Base-by-base conservation (phyloP, 352 stramenopile genomes). In the Phytopythium delawarense region DNA sequence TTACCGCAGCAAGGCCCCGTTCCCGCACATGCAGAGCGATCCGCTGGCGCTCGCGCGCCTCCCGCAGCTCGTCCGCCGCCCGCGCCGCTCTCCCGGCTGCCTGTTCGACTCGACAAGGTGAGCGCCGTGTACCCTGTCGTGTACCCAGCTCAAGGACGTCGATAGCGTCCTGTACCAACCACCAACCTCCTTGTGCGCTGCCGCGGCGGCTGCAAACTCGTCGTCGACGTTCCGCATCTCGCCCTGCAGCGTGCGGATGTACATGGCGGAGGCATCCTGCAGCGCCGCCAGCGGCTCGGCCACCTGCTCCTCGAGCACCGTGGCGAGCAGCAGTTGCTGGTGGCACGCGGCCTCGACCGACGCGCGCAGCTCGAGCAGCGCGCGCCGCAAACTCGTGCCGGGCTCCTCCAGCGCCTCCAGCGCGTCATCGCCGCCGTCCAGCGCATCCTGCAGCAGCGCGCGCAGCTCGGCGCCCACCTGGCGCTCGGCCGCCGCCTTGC, bases 261-360 rank as follows among this genome's bases (percentile, higher is more conserved):
- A 95, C 8, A 74, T 74, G 64, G 87, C 79, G 3, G 82, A 91
- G 21, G 81, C 84, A 21, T 84, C 75, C 48, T 95, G 84, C 30
- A 95, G 75, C 63, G 84, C 87, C 65, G 81, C 78, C 48, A 95
- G 74, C 46, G 86, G 86, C 66, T 81, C 77, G 4, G 83, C 84
- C 35, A 95, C 81, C 57, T 95, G 86, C 42, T 95, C 86, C 53
- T 95, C 82, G 51, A 95, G 73, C 54, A 95, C 84, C 34, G 84
- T 76, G 8, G 86, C 81, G 57, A 92, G 75, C 32, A 89, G 52
- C 48, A 91, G 62, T 64, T 95, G 81, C 64, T 93, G 84, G 21
- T 76, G 75, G 65, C 77, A 85, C 45, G 62, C 75, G 5, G 74
- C 75, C 40, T 91, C 79, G 23, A 87, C 73, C 42, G 85, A 95